Evolutionary conservation across 345 rosid genomes (phyloP), one percentile per base, ranked within the genome.

Genomic region (Raphanus raphanistrum): DNA sequence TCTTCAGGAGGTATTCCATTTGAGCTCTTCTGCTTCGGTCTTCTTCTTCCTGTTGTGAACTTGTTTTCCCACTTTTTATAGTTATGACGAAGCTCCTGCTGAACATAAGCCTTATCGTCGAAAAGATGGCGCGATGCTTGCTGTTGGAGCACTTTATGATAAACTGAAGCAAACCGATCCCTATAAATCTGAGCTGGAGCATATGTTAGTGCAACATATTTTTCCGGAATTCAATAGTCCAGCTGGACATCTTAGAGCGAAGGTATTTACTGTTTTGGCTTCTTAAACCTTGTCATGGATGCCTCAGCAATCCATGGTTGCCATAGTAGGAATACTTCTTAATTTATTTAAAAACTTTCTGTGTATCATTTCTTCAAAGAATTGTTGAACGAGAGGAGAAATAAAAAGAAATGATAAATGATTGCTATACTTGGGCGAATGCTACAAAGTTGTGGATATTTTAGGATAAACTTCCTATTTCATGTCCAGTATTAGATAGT

Each of bases 71-170:
- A 43, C n/a, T 75, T 63, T 79, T 50, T 76, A 61, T 75, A 96
- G 99, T 76, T 96, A 90, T 82, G 92, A 90, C 67, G 95, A 86
- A 82, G 83, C 92, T 32, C 92, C 94, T 0, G 71, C 81, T 12
- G 92, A 96, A 70, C 84, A 74, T 79, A 96, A 96, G 76, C 93
- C 90, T 16, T 90, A 88, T 80, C 88, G 92, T 17, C 98, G 90
- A 80, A 96, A 93, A 80, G 99, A 96, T 84, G 99, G 99, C 63
- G 98, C 98, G 12, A 81, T 96, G 79, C 99, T 96, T 80, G 95
- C 99, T 71, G 88, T 96, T 83, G 99, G 99, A 83, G 86, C 98
- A 36, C 98, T 96, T 74, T 96, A 95, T 87, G 99, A 96, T 82
- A 93, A 90, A 80, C 82, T 96, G 81, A 96, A 91, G 84, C 97